Conservation (phyloP, 371 early-diverging fungal genomes). For the Coemansia sp. region DNA sequence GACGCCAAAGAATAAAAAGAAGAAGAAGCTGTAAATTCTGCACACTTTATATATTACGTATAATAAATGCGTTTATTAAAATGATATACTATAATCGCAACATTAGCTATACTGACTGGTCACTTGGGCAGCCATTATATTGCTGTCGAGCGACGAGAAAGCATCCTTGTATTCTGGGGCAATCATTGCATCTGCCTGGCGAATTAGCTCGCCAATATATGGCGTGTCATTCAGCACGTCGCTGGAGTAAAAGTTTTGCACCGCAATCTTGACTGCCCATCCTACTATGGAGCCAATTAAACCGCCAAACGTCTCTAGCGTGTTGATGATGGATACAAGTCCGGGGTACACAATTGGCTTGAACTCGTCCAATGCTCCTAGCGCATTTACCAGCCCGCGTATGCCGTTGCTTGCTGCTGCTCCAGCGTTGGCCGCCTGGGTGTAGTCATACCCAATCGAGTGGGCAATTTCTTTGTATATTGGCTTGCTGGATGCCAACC, state of each 20-base stretch:
- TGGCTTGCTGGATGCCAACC: conserved; percentile 6
- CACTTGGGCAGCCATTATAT: not conserved
- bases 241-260: conserved; percentile 25
- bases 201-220: conserved; percentile 45
- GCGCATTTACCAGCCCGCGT: conserved; percentile 9
- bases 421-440: conserved; percentile 25
- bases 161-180: conserved; percentile 15
- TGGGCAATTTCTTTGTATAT: conserved; percentile 45
- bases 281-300: conserved; percentile 26
- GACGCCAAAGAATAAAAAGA: conserved; percentile 22
- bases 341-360: conserved; percentile 37
- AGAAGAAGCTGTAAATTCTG: conserved; percentile 30
- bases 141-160: conserved; percentile 10
- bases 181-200: conserved; percentile 23
- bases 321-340: conserved; percentile 14
- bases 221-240: conserved; percentile 40
- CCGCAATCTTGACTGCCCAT: conserved; percentile 17
- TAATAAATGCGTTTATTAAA: not conserved
- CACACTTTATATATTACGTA: not conserved
- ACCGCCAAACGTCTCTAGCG: conserved; percentile 25
- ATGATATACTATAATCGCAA: not conserved
- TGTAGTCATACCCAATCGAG: conserved; percentile 26
- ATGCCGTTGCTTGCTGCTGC: conserved; percentile 21
- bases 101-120: not conserved
- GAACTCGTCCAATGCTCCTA: conserved; percentile 22